Conservation (phyloP, 805 yeast genomes). For the Pichia exigua region DNA sequence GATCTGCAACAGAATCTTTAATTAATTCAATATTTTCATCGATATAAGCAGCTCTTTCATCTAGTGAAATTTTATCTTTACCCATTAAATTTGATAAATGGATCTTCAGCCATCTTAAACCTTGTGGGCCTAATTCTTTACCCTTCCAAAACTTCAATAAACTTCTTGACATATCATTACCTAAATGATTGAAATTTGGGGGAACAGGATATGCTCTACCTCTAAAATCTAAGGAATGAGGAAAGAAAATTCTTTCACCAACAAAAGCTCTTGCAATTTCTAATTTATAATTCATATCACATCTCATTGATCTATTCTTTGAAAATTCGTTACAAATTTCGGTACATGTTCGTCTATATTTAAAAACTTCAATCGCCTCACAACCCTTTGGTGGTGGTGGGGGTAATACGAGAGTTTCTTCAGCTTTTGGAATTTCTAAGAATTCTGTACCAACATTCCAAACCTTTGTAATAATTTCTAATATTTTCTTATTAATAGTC, state of each 20-base stretch:
- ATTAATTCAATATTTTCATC: constrained; percentile 51
- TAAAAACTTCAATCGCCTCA: constrained; percentile 64
- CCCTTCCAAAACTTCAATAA: constrained; percentile 73
- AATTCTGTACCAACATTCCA: constrained; percentile 84
- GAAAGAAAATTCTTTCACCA: constrained; percentile 72
- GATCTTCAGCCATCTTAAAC: constrained; percentile 67
- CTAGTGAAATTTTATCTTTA: constrained; percentile 61
- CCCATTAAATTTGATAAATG: constrained; percentile 72
- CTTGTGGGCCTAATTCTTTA: constrained; percentile 52
- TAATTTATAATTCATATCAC: constrained; percentile 87
- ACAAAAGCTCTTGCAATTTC: constrained; percentile 92
- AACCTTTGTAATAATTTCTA: constrained; percentile 59
- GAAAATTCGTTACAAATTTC: constrained; percentile 52
- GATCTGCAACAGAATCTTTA: constrained; percentile 52
- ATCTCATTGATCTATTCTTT: constrained; percentile 73
- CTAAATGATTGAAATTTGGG: constrained; percentile 75
- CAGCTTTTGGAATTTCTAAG: constrained; percentile 59
- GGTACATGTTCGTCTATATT: constrained; percentile 59
- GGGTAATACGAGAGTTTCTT: constrained; percentile 40
- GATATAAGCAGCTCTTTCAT: constrained; percentile 52
- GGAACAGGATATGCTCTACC: constrained; percentile 81
- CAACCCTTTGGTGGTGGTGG: constrained; percentile 51
- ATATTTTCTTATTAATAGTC: constrained; percentile 75
- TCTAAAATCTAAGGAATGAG: constrained; percentile 75
- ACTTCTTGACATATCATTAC: constrained; percentile 71